phyloP scores from a whole-genome alignment of 495 filamentous ascomycete genomes.

The Articulospora tetracladia region DNA sequence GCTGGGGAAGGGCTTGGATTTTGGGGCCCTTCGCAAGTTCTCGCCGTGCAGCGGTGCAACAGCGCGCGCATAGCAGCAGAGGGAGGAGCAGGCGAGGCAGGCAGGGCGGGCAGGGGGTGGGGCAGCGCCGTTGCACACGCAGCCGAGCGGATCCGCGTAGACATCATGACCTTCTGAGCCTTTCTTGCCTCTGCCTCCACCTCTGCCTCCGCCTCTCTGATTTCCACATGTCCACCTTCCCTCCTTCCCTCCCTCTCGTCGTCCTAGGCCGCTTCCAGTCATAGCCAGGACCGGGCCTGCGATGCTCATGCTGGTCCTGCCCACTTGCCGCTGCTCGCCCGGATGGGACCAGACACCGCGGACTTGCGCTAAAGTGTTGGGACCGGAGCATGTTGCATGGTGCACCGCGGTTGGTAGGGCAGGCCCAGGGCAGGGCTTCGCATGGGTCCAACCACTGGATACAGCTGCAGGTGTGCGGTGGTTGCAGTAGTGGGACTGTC shows the following conservation, averaged over 20 bases:
- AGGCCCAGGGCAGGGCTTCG: no score
- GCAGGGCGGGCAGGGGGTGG: not conserved
- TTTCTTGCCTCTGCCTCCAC: no score
- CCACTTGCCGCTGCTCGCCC: not conserved
- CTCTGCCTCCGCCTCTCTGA: not conserved
- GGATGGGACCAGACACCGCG: not conserved
- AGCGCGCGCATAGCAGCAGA: not conserved
- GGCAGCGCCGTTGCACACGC: not conserved
- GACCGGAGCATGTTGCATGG: no score
- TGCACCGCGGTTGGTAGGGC: no score
- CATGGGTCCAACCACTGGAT: not conserved
- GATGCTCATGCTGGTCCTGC: not conserved
- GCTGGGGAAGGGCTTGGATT: slow-evolving; percentile 5
- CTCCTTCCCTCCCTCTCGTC: not conserved
- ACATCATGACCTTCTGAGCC: no score
- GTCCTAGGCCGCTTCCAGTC: not conserved
- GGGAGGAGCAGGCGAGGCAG: not conserved
- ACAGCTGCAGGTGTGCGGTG: not conserved
- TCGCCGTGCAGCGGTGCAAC: not conserved
- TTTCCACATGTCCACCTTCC: not conserved
- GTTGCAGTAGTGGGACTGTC: not conserved
- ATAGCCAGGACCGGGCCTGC: not conserved
- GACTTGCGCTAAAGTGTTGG: not conserved
- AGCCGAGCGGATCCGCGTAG: not conserved
- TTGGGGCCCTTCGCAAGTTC: slow-evolving; percentile 4